phyloP scores from a whole-genome alignment of 1,284 basidiomycete genomes.

The Cutaneotrichosporon curvatum region DNA sequence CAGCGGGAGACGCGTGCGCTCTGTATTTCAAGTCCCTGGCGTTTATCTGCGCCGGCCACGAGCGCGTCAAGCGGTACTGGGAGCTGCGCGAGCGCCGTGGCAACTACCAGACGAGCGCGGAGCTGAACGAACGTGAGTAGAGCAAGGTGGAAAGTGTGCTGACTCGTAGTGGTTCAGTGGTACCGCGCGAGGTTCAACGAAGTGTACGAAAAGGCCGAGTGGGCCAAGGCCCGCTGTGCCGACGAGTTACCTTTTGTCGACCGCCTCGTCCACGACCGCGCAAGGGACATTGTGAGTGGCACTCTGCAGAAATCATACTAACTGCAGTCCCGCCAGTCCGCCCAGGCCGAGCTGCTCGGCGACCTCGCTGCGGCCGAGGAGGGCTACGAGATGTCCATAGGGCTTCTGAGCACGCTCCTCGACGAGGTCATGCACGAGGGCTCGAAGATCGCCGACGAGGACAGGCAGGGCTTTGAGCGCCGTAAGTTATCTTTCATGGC shows the following conservation, averaged over 20 bases:
- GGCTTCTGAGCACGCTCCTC: conserved; percentile 83
- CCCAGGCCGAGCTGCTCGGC: conserved; percentile 80
- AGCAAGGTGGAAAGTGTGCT: background rate
- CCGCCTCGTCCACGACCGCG: conserved; percentile 53
- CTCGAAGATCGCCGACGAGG: conserved; percentile 76
- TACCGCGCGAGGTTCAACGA: conserved; percentile 54
- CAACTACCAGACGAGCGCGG: conserved; percentile 43
- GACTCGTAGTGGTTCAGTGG: conserved; percentile 51
- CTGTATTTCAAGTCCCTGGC: conserved; percentile 89
- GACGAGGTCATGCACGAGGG: conserved; percentile 80
- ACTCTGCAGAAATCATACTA: background rate
- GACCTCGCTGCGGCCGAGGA: conserved; percentile 72
- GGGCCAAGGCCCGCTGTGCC: conserved; percentile 49
- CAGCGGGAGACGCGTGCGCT: conserved; percentile 71
- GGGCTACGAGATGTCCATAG: conserved; percentile 87
- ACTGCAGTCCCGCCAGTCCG: conserved; percentile 67
- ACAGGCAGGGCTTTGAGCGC: conserved; percentile 68
- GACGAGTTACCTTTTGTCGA: conserved; percentile 51
- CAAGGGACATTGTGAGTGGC: conserved; percentile 45
- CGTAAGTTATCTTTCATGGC: conserved; percentile 48
- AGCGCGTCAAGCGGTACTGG: conserved; percentile 50
- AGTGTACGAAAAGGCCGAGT: conserved; percentile 54
- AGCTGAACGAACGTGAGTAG: conserved; percentile 52
- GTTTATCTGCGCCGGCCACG: conserved; percentile 86
- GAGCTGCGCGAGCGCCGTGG: conserved; percentile 31